phyloP scores from a whole-genome alignment of 257 asterid genomes.

The Ehretia macrophylla region DNA sequence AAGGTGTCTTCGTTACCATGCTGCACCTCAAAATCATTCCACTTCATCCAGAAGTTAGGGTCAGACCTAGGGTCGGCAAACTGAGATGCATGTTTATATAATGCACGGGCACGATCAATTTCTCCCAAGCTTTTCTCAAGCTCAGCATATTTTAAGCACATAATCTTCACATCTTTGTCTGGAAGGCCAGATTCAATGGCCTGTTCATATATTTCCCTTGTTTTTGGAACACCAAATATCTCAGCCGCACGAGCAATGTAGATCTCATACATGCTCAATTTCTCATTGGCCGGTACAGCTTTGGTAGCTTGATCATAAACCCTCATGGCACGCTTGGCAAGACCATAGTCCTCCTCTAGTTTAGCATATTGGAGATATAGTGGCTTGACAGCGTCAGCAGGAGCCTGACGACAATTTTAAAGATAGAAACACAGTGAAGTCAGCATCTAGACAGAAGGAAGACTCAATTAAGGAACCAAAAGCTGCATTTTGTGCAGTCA shows the following conservation, averaged over 20 bases:
- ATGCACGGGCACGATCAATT: slow-evolving; percentile 77
- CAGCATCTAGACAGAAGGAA: slow-evolving; percentile 16
- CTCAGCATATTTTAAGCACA: slow-evolving; percentile 89
- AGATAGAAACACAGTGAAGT: slow-evolving; percentile 14
- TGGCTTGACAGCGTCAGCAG: slow-evolving; percentile 85
- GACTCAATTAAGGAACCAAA: too few species aligned
- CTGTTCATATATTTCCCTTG: slow-evolving; percentile 91
- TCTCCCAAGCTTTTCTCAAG: slow-evolving; percentile 93
- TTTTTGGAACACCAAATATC: slow-evolving; percentile 82
- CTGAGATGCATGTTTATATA: slow-evolving; percentile 81
- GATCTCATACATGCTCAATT: slow-evolving; percentile 86
- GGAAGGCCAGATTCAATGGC: slow-evolving; percentile 93
- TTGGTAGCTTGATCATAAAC: slow-evolving; percentile 88
- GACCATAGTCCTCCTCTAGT: slow-evolving; percentile 89
- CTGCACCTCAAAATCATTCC: slow-evolving; percentile 94
- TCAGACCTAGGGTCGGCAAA: slow-evolving; percentile 88
- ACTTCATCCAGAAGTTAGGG: slow-evolving; percentile 80
- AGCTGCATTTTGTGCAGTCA: too few species aligned
- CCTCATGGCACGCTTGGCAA: slow-evolving; percentile 89
- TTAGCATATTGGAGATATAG: slow-evolving; percentile 89
- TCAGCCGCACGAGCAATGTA: slow-evolving; percentile 95
- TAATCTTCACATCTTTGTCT: slow-evolving; percentile 72
- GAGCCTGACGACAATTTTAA: slow-evolving; percentile 48
- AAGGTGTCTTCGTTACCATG: slow-evolving; percentile 95
- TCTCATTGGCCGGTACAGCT: slow-evolving; percentile 81